Evolutionary conservation across 2,329 filamentous ascomycete genomes (phyloP).

Genomic region (Berkeleyomyces rouxiae): DNA sequence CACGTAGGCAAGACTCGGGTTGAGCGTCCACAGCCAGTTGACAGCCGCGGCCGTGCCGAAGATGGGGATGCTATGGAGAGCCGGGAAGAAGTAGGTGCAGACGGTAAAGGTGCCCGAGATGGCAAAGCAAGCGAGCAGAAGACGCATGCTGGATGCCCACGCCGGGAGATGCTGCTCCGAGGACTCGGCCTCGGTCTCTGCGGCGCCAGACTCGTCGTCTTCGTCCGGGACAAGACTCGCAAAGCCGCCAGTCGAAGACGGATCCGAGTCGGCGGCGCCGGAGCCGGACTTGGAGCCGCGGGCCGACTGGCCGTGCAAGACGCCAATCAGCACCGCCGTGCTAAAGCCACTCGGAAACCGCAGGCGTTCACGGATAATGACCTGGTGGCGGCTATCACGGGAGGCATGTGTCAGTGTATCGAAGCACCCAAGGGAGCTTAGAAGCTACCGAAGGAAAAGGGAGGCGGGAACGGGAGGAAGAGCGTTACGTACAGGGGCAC

Average conservation of each 20-base stretch:
- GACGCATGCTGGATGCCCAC: slow-evolving; percentile 33
- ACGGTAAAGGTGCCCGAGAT: slow-evolving; percentile 55
- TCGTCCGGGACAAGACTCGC: slow-evolving; percentile 25
- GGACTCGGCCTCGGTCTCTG: slow-evolving; percentile 18
- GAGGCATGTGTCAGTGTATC: not conserved
- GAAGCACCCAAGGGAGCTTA: not conserved
- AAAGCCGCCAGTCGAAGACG: slow-evolving; percentile 21
- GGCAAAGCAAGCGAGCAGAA: slow-evolving; percentile 40
- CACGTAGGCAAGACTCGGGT: slow-evolving; percentile 91
- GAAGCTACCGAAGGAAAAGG: not conserved
- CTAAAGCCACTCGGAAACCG: slow-evolving; percentile 94
- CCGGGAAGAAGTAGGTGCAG: slow-evolving; percentile 75
- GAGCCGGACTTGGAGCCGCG: slow-evolving; percentile 4
- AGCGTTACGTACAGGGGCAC: slow-evolving; percentile 49
- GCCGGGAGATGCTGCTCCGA: slow-evolving; percentile 21
- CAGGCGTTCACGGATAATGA: slow-evolving; percentile 81
- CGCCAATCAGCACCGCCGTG: slow-evolving; percentile 80
- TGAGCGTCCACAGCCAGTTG: slow-evolving; percentile 88
- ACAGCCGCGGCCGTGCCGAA: slow-evolving; percentile 59
- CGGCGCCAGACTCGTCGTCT: slow-evolving; percentile 18
- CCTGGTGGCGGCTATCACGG: slow-evolving; percentile 49
- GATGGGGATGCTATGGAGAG: slow-evolving; percentile 70
- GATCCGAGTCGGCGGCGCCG: not conserved
- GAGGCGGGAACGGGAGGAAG: not conserved
- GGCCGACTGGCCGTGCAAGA: slow-evolving; percentile 53